Evolutionary conservation across 2,329 filamentous ascomycete species (phyloP).

Genomic region (Plenodomus biglobosus): DNA sequence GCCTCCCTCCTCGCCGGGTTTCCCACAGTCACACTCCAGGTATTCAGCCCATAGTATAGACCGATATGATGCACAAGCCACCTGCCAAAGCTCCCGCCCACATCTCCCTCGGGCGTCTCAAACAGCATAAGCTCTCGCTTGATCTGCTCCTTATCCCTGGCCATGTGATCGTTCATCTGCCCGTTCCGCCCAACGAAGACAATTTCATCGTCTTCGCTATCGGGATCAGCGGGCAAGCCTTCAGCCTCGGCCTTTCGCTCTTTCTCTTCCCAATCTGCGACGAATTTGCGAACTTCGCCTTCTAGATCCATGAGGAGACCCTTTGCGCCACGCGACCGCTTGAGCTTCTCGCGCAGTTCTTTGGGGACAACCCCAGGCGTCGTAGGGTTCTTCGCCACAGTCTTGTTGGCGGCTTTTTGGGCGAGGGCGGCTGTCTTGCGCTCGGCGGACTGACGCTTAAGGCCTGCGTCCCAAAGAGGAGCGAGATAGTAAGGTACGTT

Average conservation of each 20-base stretch:
- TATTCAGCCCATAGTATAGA: constrained; percentile 85
- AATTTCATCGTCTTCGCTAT: constrained; percentile 77
- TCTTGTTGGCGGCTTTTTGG: constrained; percentile 41
- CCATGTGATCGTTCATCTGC: constrained; percentile 61
- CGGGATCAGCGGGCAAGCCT: constrained; percentile 51
- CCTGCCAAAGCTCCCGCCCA: constrained; percentile 78
- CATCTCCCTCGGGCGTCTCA: constrained; percentile 74
- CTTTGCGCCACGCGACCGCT: constrained; percentile 76
- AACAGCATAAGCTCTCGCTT: constrained; percentile 73
- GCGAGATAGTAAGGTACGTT: constrained; percentile 87
- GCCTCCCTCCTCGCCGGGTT: constrained; percentile 74
- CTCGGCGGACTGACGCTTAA: constrained; percentile 50
- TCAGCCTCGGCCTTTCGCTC: constrained; percentile 52
- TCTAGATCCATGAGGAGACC: constrained; percentile 82
- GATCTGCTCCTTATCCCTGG: constrained; percentile 54
- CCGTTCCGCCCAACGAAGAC: constrained; percentile 79
- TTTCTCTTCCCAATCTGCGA: constrained; percentile 63
- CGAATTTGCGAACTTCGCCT: constrained; percentile 76
- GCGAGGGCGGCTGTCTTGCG: constrained; percentile 38
- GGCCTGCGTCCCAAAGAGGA: constrained; percentile 73
- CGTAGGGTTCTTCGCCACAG: constrained; percentile 45
- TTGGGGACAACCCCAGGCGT: constrained; percentile 65
- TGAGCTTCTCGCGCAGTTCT: constrained; percentile 77
- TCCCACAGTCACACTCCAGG: constrained; percentile 74
- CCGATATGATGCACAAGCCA: constrained; percentile 94